Evolutionary conservation across 805 yeast species (phyloP), one percentile per base, ranked within the genome.

Genomic region (Candida verbasci): DNA sequence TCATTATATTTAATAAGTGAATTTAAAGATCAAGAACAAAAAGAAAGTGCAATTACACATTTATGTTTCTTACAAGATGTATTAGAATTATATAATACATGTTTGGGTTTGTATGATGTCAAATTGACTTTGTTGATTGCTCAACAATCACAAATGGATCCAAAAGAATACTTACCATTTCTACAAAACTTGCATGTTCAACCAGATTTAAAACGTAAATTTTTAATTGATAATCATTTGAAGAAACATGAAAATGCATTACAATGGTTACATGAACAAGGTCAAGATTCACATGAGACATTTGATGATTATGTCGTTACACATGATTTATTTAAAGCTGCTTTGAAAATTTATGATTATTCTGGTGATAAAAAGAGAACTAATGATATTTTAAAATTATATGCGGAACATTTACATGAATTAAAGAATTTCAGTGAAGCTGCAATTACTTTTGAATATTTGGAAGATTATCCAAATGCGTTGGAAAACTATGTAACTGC

Each of bases 91-190:
- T 93, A 91, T 60, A 72, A 80, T 32, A 79, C 81, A 14, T 84
- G 97, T 0, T 70, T 93, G 40, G 83, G 94, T 2, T 64, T 84
- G 15, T 93, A 93, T 52, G 83, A 93, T 54, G 80, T 93, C 28
- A 80, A 80, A 39, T 65, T 91, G 49, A 77, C 97, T 0, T 70
- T 93, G 39, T 70, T 74, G 9, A 80, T 93, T 41, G 98, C 98
- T 0, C 97, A 94, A 56, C 93, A 88, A 52, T 88, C 97, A 0
- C 97, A 91, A 59, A 89, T 83, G 70, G 99, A 93, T 62, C 99
- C 99, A 17, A 87, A 89, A 52, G 99, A 93, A 59, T 93, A 93
- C 49, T 65, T 93, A 35, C 96, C 98, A 35, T 93, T 93, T 58
- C 70, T 93, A 46, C 95, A 87, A 52, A 72, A 79, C 32, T 66